Percentiles rank a stretch among this genome's conserved stretches.
Evolutionary conservation across 23 red algal species (phyloP).

Genomic region (Gracilaria domingensis): DNA sequence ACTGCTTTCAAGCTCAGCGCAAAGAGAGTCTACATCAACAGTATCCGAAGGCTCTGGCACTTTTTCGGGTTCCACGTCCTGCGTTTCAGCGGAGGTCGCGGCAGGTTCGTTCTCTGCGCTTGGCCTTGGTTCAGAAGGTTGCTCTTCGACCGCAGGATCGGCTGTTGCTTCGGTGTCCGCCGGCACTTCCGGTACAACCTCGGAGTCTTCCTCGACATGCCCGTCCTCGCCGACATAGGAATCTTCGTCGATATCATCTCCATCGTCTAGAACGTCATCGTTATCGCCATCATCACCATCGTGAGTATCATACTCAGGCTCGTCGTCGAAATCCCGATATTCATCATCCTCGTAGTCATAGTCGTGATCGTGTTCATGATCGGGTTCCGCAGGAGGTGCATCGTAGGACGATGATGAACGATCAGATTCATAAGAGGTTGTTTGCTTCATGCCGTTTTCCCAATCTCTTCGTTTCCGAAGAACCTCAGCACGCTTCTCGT

Average conservation of each 20-base stretch:
- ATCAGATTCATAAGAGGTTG: not conserved
- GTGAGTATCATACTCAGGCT: conserved; percentile 9
- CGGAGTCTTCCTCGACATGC: not conserved
- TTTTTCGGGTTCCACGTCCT: not conserved
- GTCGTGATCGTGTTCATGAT: conserved; percentile 24
- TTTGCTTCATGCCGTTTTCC: not conserved
- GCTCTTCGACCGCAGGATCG: not conserved
- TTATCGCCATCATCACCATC: not conserved
- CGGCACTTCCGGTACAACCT: not conserved
- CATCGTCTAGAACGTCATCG: conserved; percentile 1
- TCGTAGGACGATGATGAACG: not conserved
- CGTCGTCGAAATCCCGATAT: not conserved
- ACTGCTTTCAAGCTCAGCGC: conserved; percentile 37
- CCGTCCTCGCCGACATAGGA: not conserved
- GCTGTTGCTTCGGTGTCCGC: not conserved
- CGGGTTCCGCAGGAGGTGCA: not conserved
- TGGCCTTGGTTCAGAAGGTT: not conserved
- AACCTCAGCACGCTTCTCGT: not conserved
- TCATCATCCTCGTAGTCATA: conserved; percentile 45
- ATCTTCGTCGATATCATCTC: not conserved
- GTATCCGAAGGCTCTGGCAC: not conserved
- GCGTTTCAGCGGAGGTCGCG: not conserved
- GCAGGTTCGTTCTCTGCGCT: not conserved
- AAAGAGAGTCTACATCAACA: conserved; percentile 38
- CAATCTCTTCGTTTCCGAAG: conserved; percentile 24